Evolutionary conservation across 495 filamentous ascomycete genomes (phyloP).

Genomic region (Recurvomyces mirabilis): DNA sequence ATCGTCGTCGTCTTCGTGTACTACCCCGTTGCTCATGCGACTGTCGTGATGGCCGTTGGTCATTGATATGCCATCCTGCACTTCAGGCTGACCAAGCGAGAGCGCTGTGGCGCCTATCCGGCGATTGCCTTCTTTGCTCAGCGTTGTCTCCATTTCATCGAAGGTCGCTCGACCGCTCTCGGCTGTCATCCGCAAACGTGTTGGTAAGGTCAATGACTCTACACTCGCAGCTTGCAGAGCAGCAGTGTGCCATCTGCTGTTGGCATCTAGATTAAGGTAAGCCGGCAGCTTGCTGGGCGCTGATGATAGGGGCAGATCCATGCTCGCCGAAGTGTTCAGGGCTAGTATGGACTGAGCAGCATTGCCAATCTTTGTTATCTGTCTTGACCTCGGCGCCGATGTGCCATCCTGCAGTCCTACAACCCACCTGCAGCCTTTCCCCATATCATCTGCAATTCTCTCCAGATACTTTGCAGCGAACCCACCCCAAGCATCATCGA

Average conservation of each 20-base stretch:
- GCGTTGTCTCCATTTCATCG: constrained; percentile 53
- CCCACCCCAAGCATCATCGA: constrained; percentile 90
- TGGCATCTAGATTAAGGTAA: constrained; percentile 50
- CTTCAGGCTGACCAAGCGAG: constrained; percentile 30
- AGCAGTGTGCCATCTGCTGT: constrained; percentile 70
- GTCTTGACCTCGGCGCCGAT: constrained; percentile 15
- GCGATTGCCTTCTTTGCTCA: constrained; percentile 70
- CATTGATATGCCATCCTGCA: not conserved
- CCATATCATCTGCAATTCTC: constrained; percentile 75
- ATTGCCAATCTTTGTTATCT: constrained; percentile 38
- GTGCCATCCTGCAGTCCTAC: constrained; percentile 57
- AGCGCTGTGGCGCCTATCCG: constrained; percentile 64
- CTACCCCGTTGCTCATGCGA: constrained; percentile 13
- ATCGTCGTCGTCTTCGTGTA: not conserved
- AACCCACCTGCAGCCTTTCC: constrained; percentile 72
- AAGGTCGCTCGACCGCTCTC: constrained; percentile 40
- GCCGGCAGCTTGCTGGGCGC: constrained; percentile 45
- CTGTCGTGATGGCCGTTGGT: constrained; percentile 6
- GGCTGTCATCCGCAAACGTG: constrained; percentile 50
- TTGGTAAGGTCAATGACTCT: constrained; percentile 70
- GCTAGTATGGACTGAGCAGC: constrained; percentile 56
- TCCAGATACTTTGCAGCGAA: constrained; percentile 74
- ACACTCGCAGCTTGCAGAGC: constrained; percentile 66
- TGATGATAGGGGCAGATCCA: constrained; percentile 68
- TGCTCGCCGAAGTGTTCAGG: constrained; percentile 55